Evolutionary conservation across 306 rosid genomes (phyloP).

Genomic region (Rubus idaeus): DNA sequence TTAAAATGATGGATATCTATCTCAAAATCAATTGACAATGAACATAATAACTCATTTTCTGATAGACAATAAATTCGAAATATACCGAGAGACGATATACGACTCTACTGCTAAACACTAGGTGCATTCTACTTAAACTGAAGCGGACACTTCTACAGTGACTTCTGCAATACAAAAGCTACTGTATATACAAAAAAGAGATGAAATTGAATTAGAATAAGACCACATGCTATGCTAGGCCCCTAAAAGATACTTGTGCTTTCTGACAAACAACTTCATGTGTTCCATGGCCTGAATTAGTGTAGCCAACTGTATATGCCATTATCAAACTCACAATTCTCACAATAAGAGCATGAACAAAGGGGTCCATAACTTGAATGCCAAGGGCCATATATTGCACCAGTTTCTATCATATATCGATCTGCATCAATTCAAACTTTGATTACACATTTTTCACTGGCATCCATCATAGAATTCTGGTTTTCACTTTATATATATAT

Average conservation of each 20-base stretch:
- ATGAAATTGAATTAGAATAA: neutral
- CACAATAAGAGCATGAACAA: constrained; percentile 21
- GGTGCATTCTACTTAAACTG: neutral
- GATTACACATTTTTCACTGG: neutral
- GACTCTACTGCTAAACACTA: neutral
- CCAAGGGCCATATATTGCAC: constrained; percentile 17
- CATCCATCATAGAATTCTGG: neutral
- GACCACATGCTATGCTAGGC: constrained; percentile 17
- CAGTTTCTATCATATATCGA: neutral
- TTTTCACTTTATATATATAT: neutral
- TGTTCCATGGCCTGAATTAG: constrained; percentile 7
- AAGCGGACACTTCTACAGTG: neutral
- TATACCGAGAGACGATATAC: neutral
- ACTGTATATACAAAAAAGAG: neutral
- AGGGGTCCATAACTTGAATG: constrained; percentile 26
- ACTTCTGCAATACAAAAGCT: constrained; percentile 8
- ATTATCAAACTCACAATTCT: constrained; percentile 7
- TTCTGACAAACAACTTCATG: constrained; percentile 20
- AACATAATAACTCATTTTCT: neutral
- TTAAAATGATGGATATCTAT: no score
- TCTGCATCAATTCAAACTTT: neutral
- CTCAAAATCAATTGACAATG: no score
- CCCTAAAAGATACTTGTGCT: constrained; percentile 8
- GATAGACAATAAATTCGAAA: neutral
- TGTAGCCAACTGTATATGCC: constrained; percentile 20